Percentiles rank a stretch among this genome's conserved stretches.
Evolutionary conservation across 768 basidiomycete species (phyloP).

Genomic region (Kwoniella sp.): DNA sequence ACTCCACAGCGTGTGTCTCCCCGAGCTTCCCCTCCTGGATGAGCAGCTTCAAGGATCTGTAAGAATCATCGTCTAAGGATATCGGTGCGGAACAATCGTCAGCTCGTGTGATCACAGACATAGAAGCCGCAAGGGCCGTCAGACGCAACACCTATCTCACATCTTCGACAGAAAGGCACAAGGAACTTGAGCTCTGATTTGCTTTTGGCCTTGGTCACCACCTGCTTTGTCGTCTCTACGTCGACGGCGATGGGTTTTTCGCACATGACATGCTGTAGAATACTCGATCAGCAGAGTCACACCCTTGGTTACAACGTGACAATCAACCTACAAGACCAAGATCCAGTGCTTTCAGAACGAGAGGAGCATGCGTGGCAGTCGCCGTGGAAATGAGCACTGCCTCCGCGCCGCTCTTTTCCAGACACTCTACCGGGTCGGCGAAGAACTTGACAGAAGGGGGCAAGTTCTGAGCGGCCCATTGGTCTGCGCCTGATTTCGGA

Average conservation of each 20-base stretch:
- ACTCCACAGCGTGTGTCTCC: conserved; percentile 24
- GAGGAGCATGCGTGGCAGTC: conserved; percentile 24
- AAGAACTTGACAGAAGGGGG: conserved; percentile 7
- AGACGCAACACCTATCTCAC: no score
- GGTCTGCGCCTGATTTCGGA: neutral
- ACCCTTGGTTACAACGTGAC: no score
- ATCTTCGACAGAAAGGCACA: conserved; percentile 31
- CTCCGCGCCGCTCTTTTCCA: conserved; percentile 17
- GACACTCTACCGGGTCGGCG: conserved; percentile 18
- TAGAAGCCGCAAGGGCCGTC: no score
- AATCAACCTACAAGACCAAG: conserved; percentile 27
- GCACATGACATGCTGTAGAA: conserved; percentile 23
- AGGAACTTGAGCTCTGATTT: conserved; percentile 24
- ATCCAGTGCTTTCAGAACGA: conserved; percentile 24
- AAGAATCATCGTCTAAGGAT: no score
- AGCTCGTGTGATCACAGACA: no score
- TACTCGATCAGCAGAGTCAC: neutral
- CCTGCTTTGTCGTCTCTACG: conserved; percentile 17
- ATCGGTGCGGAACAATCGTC: no score
- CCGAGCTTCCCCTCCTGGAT: conserved; percentile 24
- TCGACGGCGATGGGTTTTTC: conserved; percentile 39
- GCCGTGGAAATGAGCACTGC: conserved; percentile 34
- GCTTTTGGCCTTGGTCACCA: conserved; percentile 22
- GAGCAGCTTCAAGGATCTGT: neutral
- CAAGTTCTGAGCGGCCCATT: conserved; percentile 10